Conservation (phyloP, 2,329 filamentous ascomycete genomes). For the Blastomyces percursus region DNA sequence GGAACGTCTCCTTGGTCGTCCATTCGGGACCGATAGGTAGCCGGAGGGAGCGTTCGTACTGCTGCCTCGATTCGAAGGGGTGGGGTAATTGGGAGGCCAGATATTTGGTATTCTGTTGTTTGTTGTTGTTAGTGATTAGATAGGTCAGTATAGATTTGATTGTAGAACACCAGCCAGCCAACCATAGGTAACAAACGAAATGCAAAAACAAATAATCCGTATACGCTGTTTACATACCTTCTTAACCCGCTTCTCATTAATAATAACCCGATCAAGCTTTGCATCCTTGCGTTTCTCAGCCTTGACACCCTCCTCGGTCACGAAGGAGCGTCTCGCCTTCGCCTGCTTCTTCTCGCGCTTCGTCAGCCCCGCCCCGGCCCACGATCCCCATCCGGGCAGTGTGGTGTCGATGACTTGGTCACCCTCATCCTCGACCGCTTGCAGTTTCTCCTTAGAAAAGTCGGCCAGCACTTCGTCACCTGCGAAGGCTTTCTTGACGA, state of each 20-base stretch:
- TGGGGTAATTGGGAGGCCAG: constrained; percentile 74
- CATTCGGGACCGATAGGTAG: constrained; percentile 88
- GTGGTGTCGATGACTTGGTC: constrained; percentile 72
- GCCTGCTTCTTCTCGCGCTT: constrained; percentile 52
- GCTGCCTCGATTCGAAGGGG: constrained; percentile 73
- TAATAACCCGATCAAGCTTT: constrained; percentile 73
- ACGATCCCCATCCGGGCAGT: constrained; percentile 89
- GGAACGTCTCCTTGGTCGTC: constrained; percentile 92
- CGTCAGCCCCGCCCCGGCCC: constrained; percentile 75
- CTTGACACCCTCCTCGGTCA: constrained; percentile 55
- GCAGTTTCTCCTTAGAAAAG: constrained; percentile 70
- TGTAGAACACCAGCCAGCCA: no score
- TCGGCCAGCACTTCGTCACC: constrained; percentile 72
- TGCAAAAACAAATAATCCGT: no score
- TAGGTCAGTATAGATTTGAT: no score
- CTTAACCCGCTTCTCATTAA: constrained; percentile 81
- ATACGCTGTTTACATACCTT: constrained; percentile 48
- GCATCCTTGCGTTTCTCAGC: constrained; percentile 68
- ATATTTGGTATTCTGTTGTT: constrained; percentile 64
- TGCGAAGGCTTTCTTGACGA: constrained; percentile 76
- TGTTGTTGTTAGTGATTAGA: constrained; percentile 13
- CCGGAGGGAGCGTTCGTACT: constrained; percentile 82
- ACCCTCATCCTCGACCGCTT: constrained; percentile 61
- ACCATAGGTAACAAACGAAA: no score
- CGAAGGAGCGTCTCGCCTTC: constrained; percentile 40